Evolutionary conservation across 177 flowering plant species (phyloP).

Genomic region (Vitis hybrid): DNA sequence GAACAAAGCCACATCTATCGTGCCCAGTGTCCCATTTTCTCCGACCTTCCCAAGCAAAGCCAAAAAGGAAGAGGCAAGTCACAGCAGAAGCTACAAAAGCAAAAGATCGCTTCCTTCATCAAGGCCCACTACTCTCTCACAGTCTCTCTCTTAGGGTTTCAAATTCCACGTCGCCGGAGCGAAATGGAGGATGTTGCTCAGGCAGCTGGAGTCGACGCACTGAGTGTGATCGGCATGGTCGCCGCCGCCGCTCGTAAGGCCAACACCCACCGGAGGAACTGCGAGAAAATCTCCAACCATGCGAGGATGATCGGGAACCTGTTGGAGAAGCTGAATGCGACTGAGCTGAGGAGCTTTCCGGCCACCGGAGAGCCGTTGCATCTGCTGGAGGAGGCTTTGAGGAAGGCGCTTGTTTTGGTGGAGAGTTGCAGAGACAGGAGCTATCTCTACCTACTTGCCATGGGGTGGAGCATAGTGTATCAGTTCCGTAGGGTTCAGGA

Average conservation of each 20-base stretch:
- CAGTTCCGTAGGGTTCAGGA: constrained; percentile 38
- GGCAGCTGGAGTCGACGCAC: constrained; percentile 27
- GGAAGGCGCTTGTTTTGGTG: constrained; percentile 25
- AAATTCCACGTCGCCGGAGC: not conserved
- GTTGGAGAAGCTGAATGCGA: constrained; percentile 35
- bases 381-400: constrained; percentile 35
- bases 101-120: not conserved
- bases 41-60: not conserved
- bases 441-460: constrained; percentile 44
- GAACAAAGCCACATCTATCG: too few relatives aligned
- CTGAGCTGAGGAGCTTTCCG: constrained; percentile 31
- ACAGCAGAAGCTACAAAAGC: not conserved
- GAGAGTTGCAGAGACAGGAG: constrained; percentile 41
- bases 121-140: too few relatives aligned
- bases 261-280: constrained; percentile 33
- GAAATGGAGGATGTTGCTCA: constrained; percentile 18
- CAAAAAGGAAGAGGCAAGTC: not conserved
- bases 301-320: constrained; percentile 38
- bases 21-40: too few relatives aligned
- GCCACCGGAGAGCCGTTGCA: constrained; percentile 40
- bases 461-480: constrained; percentile 51
- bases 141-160: not conserved
- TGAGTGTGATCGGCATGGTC: constrained; percentile 23
- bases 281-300: constrained; percentile 40
- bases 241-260: constrained; percentile 29